A percentile compares a stretch with the other conserved stretches of the same genome.
Conservation (phyloP, 1,284 basidiomycete genomes). For the Sutorius eximius region DNA sequence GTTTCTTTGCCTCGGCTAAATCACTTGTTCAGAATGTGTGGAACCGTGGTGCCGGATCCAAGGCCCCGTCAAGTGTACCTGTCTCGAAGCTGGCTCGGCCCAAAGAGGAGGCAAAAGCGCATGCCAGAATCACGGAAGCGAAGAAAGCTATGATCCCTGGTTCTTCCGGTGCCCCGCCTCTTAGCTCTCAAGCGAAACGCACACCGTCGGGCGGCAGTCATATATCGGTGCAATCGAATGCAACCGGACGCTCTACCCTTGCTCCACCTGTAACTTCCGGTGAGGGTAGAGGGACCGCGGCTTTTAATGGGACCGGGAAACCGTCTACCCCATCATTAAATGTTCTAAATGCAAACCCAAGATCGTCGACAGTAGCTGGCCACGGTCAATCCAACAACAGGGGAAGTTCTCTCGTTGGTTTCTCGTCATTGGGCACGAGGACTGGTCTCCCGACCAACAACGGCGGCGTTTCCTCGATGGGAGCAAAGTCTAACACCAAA, state of each 20-base stretch:
- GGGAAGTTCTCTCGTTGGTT: conserved; percentile 31
- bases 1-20: conserved; percentile 59
- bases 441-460: conserved; percentile 4
- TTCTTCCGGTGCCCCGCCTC: conserved; percentile 21
- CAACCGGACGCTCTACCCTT: conserved; percentile 16
- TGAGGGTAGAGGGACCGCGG: conserved; percentile 7
- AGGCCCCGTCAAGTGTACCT: conserved; percentile 12
- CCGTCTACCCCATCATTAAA: conserved; percentile 27
- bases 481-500: conserved; percentile 29
- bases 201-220: conserved; percentile 17
- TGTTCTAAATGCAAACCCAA: conserved; percentile 1
- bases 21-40: conserved; percentile 56
- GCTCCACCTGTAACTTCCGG: conserved; percentile 11
- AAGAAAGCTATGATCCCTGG: conserved; percentile 27
- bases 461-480: conserved; percentile 33
- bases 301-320: conserved; percentile 15
- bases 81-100: conserved; percentile 13
- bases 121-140: conserved; percentile 6
- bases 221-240: conserved; percentile 1
- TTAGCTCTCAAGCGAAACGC: conserved; percentile 17
- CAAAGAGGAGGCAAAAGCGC: conserved; percentile 15
- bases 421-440: conserved; percentile 38
- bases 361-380: conserved; percentile 25
- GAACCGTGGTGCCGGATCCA: conserved; percentile 43
- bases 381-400: conserved; percentile 18